Evolutionary conservation across 1,284 basidiomycete species (phyloP), one percentile per base, ranked within the genome.

Genomic region (Irpex sp.): DNA sequence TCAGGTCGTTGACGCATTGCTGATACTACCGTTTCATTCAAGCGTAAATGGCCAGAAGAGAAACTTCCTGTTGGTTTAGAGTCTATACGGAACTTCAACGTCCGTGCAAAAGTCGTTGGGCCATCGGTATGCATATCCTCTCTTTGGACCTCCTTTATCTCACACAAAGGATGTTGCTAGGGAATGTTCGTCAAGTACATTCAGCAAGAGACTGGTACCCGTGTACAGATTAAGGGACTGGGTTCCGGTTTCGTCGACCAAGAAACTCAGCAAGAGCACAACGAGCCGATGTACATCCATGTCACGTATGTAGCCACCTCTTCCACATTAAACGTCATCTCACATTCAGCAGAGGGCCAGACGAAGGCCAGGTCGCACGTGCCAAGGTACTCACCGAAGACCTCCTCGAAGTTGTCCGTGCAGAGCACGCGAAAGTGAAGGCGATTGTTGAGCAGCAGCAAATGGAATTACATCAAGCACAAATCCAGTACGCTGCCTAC

Each of bases 181-280:
- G 96, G 95, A 69, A 90, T 96, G 74, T 99, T 98, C 74, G 97
- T 99, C 68, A 99, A 99, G 79, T 96, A 96, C 74, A 99, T 99
- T 67, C 97, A 99, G 78, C 87, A 89, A 71, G 97, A 99, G 78
- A 99, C 97, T 0, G 90, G 91, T 44, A 97, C 96, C 13, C 86
- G 97, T 66, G 97, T 98, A n/a, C 97, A 99, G 76, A 98, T 99
- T 74, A 98, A 98, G 76, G 97, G 97, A 9, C 69, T 89, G 15
- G 97, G 97, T 0, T 97, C 94, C 17, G 97, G 97, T 0, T 99
- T 97, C 75, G 88, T 97, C 68, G 97, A 99, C 73, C 89, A 89
- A 70, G 97, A 98, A 68, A 97, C 96, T 0, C 94, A 95, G 0
- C 81, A 88, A 69, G 96, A 98, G 77, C 85, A 87, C 55, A 91